Percentiles rank a stretch among this genome's conserved stretches.
phyloP scores from a whole-genome alignment of 2,329 filamentous ascomycete species.

The Penicillium sclerotiorum region DNA sequence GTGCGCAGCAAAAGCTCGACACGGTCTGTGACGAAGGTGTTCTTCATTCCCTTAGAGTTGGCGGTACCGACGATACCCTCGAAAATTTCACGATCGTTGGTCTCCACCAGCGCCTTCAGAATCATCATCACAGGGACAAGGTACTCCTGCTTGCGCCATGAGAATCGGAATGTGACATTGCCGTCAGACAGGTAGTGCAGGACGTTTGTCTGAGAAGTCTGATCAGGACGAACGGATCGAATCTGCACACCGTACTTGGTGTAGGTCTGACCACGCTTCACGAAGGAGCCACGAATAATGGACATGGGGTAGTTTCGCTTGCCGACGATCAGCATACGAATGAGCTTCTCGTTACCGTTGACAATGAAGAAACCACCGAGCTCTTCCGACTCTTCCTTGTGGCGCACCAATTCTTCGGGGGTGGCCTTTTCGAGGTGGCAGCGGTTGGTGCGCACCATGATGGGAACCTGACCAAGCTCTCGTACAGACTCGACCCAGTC shows the following conservation, averaged over 20 bases:
- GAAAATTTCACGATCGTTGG: conserved; percentile 94
- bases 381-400: conserved; percentile 95
- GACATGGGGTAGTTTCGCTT: conserved; percentile 94
- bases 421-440: conserved; percentile 88
- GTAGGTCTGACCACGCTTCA: conserved; percentile 82
- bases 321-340: conserved; percentile 87
- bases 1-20: conserved; percentile 89
- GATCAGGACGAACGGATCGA: conserved; percentile 90
- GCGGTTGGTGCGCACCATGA: conserved; percentile 92
- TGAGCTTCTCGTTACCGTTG: conserved; percentile 96
- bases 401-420: conserved; percentile 77
- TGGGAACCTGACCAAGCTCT: conserved; percentile 84
- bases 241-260: conserved; percentile 89
- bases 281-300: conserved; percentile 87
- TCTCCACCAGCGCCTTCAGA: conserved; percentile 90
- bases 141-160: conserved; percentile 96
- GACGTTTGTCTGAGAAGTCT: conserved; percentile 96
- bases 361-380: conserved; percentile 96
- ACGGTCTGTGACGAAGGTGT: conserved; percentile 93
- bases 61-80: conserved; percentile 83
- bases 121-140: conserved; percentile 97
- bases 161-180: conserved; percentile 95
- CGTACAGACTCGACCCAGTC: conserved; percentile 80
- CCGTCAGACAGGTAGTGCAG: conserved; percentile 94
- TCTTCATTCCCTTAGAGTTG: conserved; percentile 74